Percentiles rank a stretch among this genome's conserved stretches.
phyloP scores from a whole-genome alignment of 2,329 filamentous ascomycete species.

The Bertia moriformis region DNA sequence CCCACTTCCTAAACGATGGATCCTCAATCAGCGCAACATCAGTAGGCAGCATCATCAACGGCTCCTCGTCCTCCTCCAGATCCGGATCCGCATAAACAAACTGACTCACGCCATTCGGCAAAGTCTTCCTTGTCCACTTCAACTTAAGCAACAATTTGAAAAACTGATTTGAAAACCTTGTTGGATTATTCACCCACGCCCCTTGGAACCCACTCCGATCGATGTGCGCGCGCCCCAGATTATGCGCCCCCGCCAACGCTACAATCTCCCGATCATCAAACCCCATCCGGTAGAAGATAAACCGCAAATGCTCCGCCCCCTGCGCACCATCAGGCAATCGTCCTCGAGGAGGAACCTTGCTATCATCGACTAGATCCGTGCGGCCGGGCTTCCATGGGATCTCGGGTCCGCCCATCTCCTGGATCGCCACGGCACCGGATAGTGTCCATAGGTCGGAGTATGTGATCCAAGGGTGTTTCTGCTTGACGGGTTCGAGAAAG shows the following conservation, averaged over 20 bases:
- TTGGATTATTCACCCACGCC: constrained; percentile 45
- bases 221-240: constrained; percentile 36
- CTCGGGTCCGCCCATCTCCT: constrained; percentile 42
- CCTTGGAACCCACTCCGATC: constrained; percentile 42
- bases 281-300: constrained; percentile 44
- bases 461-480: constrained; percentile 44
- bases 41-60: constrained; percentile 53
- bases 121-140: constrained; percentile 36
- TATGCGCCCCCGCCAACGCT: constrained; percentile 38
- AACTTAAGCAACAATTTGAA: constrained; percentile 33
- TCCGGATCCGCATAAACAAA: constrained; percentile 46
- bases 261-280: constrained; percentile 47
- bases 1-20: constrained; percentile 34
- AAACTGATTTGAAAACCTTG: constrained; percentile 40
- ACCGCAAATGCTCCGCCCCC: constrained; percentile 36
- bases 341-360: constrained; percentile 40
- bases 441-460: constrained; percentile 54
- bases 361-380: constrained; percentile 47
- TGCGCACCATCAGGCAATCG: constrained; percentile 36
- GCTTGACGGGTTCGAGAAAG: constrained; percentile 49
- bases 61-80: constrained; percentile 27
- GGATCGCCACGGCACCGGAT: constrained; percentile 40
- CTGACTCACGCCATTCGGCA: constrained; percentile 35
- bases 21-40: constrained; percentile 44
- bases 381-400: constrained; percentile 41